Evolutionary conservation across 805 yeast genomes (phyloP), one percentile per base, ranked within the genome.

Genomic region (Candida tammaniensis): DNA sequence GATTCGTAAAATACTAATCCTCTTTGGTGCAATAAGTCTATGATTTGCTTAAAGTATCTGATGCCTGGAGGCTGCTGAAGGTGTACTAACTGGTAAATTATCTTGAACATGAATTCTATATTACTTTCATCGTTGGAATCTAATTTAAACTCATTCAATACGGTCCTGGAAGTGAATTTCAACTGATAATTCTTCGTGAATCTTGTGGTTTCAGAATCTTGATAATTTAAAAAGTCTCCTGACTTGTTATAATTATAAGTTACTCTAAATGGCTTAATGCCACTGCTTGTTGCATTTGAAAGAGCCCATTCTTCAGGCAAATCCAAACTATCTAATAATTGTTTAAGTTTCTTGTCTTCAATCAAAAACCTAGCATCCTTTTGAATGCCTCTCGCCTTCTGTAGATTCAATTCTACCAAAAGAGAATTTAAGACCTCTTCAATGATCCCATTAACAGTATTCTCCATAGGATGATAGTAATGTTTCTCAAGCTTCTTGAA

Each of bases 171-270:
- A 4, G 27, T 30, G 16, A 25, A 35, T 18, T 35, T 30, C 35
- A 22, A 24, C 27, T 22, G 15, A 22, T 30, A 30, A 5, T 27
- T 27, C 13, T 44, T 53, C 2, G 57, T 40, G 23, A 39, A 40
- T n/a, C 40, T 44, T 5, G 45, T 33, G 2, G 53, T 47, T 29
- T 64, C 70, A 1, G 61, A 47, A 22, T 54, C 47, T 5, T 54
- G 57, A 36, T 61, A 60, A 35, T 57, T 62, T 23, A 61, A 49
- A 41, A 50, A 54, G 19, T 59, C 55, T 0, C 59, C 58, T 6
- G 68, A 57, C 31, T 59, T 59, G 46, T 43, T 47, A 38, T 40
- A 31, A 10, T 19, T 19, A 18, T 23, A 33, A n/a, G n/a, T n/a
- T n/a, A n/a, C n/a, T n/a, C n/a, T n/a, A n/a, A n/a, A n/a, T n/a